A percentile compares a stretch with the other conserved stretches of the same genome.
Evolutionary conservation across 2,329 filamentous ascomycete genomes (phyloP).

Genomic region (Monilinia fructigena): DNA sequence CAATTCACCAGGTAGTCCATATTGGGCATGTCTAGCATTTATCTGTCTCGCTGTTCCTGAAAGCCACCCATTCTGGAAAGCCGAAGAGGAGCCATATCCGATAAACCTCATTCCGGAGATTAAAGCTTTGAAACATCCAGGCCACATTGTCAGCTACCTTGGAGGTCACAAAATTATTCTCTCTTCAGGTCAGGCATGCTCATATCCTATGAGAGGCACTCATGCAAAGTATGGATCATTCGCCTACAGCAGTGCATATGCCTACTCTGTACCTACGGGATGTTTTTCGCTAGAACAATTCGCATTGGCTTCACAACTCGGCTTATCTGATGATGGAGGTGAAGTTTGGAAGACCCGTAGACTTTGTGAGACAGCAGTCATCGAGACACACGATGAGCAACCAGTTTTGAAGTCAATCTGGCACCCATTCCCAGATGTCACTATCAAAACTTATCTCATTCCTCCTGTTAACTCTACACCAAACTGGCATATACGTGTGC

Average conservation of each 20-base stretch:
- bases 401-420: constrained; percentile 68
- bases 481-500: constrained; percentile 69
- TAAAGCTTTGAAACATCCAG: constrained; percentile 63
- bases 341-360: constrained; percentile 78
- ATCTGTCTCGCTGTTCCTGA: constrained; percentile 69
- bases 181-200: constrained; percentile 75
- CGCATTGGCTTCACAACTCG: constrained; percentile 72
- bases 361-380: constrained; percentile 60
- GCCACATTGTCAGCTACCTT: constrained; percentile 69
- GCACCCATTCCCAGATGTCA: constrained; percentile 69
- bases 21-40: constrained; percentile 79
- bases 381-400: constrained; percentile 54
- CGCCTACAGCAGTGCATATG: constrained; percentile 73
- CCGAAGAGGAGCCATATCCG: constrained; percentile 61
- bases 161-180: constrained; percentile 76
- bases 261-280: constrained; percentile 74
- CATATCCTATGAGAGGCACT: constrained; percentile 77
- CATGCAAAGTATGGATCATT: constrained; percentile 81
- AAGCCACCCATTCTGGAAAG: constrained; percentile 73
- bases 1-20: constrained; percentile 69
- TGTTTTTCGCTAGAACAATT: constrained; percentile 75
- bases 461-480: constrained; percentile 58
- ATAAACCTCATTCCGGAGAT: constrained; percentile 55
- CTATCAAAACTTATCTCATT: constrained; percentile 62
- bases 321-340: constrained; percentile 72